phyloP scores from a whole-genome alignment of 306 rosid genomes.

The Medicago lupulina region DNA sequence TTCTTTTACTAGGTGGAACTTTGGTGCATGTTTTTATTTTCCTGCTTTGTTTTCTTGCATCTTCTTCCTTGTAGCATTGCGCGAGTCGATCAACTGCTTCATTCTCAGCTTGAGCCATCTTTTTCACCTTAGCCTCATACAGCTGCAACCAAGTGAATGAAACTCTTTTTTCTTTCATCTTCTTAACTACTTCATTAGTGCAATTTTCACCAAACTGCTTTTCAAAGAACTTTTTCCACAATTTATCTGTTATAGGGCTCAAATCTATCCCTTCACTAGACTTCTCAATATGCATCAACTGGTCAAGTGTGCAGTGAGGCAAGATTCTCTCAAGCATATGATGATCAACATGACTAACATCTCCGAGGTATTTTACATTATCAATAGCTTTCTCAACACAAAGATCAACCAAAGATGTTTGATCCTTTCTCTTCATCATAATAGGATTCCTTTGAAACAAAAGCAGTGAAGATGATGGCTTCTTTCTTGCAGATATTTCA shows the following conservation, averaged over 20 bases:
- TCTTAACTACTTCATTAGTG: slow-evolving; percentile 54
- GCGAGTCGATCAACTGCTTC: slow-evolving; percentile 59
- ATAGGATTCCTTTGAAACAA: background rate
- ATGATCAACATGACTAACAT: slow-evolving; percentile 37
- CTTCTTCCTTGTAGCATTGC: slow-evolving; percentile 64
- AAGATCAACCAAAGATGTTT: slow-evolving; percentile 64
- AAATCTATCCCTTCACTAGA: slow-evolving; percentile 70
- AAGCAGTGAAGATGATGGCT: too few species aligned
- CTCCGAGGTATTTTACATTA: slow-evolving; percentile 67
- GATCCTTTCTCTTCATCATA: slow-evolving; percentile 47
- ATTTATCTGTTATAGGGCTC: slow-evolving; percentile 73
- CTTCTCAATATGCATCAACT: slow-evolving; percentile 82
- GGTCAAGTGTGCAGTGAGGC: slow-evolving; percentile 75
- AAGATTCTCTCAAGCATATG: slow-evolving; percentile 72
- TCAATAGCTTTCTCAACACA: too few species aligned
- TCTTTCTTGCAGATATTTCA: too few species aligned
- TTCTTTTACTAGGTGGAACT: slow-evolving; percentile 83
- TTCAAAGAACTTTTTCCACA: slow-evolving; percentile 78
- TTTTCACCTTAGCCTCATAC: slow-evolving; percentile 76
- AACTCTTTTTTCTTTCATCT: slow-evolving; percentile 60
- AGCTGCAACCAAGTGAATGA: slow-evolving; percentile 69
- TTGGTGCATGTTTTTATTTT: slow-evolving; percentile 70
- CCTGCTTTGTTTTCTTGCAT: slow-evolving; percentile 83
- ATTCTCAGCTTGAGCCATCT: slow-evolving; percentile 56
- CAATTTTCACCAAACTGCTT: slow-evolving; percentile 55